These are phyloP conservation scores for Diplodia corticola DNA, from an alignment of 2,329 filamentous ascomycete species.

Conservation along the genomic window DNA sequence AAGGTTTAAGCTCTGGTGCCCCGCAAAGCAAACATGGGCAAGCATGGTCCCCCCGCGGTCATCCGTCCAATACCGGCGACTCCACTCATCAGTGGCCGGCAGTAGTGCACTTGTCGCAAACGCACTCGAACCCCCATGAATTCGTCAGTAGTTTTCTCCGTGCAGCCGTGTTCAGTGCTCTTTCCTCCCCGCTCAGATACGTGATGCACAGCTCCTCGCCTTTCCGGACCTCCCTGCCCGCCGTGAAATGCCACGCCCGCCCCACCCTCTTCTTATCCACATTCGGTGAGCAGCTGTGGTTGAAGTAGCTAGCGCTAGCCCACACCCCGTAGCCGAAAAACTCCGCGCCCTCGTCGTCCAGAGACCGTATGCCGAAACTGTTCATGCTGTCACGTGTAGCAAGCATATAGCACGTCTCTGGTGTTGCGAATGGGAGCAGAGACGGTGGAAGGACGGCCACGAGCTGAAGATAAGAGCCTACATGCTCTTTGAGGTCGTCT, in stretches of 20 bases:
- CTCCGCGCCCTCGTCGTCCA: conserved; percentile 48
- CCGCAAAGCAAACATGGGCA: neutral
- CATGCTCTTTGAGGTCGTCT: conserved; percentile 43
- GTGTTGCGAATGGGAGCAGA: conserved; percentile 38
- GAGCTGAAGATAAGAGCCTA: conserved; percentile 46
- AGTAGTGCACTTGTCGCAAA: conserved; percentile 42
- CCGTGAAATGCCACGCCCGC: conserved; percentile 44
- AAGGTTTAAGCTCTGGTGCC: neutral
- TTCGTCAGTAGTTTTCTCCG: conserved; percentile 41
- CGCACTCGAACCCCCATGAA: conserved; percentile 51
- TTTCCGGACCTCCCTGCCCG: conserved; percentile 35
- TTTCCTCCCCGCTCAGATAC: conserved; percentile 52
- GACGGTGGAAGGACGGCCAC: conserved; percentile 41
- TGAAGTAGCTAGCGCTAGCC: conserved; percentile 51
- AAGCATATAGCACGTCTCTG: conserved; percentile 38
- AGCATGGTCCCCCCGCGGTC: neutral
- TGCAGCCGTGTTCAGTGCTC: conserved; percentile 38
- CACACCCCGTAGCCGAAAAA: conserved; percentile 53
- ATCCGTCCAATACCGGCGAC: neutral
- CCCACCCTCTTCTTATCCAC: conserved; percentile 45
- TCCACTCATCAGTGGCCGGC: neutral
- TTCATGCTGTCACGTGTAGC: conserved; percentile 48
- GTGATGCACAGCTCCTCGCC: conserved; percentile 51
- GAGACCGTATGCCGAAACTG: conserved; percentile 48
- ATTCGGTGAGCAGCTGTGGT: conserved; percentile 50